Evolutionary conservation across 139 green algal species (phyloP).

Genomic region (Coelastrella sp.): DNA sequence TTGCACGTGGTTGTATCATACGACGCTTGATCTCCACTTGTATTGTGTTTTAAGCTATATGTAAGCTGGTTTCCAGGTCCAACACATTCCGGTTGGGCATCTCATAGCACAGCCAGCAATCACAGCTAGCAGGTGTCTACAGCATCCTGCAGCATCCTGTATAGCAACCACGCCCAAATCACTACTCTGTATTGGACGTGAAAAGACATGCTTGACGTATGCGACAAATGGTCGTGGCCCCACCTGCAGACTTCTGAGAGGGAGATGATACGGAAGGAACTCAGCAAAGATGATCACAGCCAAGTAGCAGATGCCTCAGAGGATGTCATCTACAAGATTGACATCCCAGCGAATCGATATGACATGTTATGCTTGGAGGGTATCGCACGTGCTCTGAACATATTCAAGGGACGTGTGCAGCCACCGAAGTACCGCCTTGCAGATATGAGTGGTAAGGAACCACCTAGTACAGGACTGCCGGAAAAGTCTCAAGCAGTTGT

Average conservation of each 20-base stretch:
- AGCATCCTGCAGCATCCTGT: no score
- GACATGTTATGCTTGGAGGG: slow-evolving; percentile 99
- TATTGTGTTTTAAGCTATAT: no score
- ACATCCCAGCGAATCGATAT: slow-evolving; percentile 99
- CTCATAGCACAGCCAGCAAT: no score
- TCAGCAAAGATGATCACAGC: slow-evolving; percentile 39
- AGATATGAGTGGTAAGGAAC: slow-evolving; percentile 73
- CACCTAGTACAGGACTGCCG: no score
- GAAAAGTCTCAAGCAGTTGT: no score
- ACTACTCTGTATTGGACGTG: not conserved
- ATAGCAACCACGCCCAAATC: no score
- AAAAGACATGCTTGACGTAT: no score
- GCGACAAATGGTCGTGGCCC: not conserved
- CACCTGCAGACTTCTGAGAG: slow-evolving; percentile 86
- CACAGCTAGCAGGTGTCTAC: no score
- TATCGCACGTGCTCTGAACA: slow-evolving; percentile 95
- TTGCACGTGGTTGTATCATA: no score
- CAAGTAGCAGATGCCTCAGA: slow-evolving; percentile 63
- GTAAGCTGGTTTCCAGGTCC: no score
- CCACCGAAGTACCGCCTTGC: slow-evolving; percentile 82
- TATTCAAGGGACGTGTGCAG: slow-evolving; percentile 86
- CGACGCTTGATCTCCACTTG: no score
- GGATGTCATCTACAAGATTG: slow-evolving; percentile 99
- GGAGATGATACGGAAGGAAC: slow-evolving; percentile 94
- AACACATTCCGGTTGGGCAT: no score